Base-by-base conservation (phyloP, 345 rosid genomes). In the Isatis tinctoria region DNA sequence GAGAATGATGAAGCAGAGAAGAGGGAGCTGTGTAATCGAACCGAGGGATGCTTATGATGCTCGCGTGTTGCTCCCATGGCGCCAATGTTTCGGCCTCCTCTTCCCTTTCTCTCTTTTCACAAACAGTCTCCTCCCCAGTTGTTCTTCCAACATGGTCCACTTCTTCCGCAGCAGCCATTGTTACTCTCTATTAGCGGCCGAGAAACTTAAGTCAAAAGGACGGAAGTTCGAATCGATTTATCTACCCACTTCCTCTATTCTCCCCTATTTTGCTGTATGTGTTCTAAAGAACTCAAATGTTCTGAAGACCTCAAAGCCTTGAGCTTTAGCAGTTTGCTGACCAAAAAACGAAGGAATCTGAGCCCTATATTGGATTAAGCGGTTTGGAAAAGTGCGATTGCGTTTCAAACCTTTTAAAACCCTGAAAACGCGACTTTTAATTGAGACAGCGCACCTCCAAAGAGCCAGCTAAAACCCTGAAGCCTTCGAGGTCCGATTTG, bases 1-100 rank as follows among this genome's bases (percentile, higher is more conserved):
- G 93, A 54, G 96, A 91, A 70, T 74, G 88, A 45, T 80, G 86
- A 72, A 87, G 88, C 58, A 91, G 82, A 35, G 91, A 84, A 51
- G 93, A 82, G 1, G 98, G 93, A 37, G 96, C 96, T 64, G 79
- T 87, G 89, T 94, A 94, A 73, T 94, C 93, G 80, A 87, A 94
- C 6, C 98, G 91, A 82, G 96, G 97, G 8, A 94, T 83, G 88
- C 83, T 88, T 78, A 94, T 94, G 41, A 87, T 83, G 27, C 78
- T 78, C 1, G 87, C 83, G 76, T 89, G 94, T 81, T 91, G 97
- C 74, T 91, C 96, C 96, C 97, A 91, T 18, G 97, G 93, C 41
- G 86, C 78, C 88, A 91, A 81, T 67, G 63, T 35, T 75, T 62
- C 52, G 45, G 48, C 16, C 10, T 77, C 76, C 3, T 69, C 66